phyloP scores from a whole-genome alignment of 2,329 filamentous ascomycete species.

The Reticulascus tulasneorum region DNA sequence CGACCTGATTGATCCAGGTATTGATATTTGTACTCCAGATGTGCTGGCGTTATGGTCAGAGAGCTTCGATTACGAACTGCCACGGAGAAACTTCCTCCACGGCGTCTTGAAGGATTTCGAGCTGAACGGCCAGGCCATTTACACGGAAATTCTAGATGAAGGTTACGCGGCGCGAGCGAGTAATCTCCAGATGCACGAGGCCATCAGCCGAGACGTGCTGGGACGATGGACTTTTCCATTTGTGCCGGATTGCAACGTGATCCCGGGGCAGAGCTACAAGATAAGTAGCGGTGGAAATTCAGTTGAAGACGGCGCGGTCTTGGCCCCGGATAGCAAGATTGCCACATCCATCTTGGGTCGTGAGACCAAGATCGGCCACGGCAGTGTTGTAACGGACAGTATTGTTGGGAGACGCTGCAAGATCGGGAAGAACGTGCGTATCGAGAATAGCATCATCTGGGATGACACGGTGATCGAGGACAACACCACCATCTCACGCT shows the following conservation, averaged over 20 bases:
- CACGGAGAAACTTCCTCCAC: slow-evolving; percentile 82
- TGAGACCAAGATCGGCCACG: slow-evolving; percentile 70
- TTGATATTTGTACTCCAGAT: slow-evolving; percentile 96
- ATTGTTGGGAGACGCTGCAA: slow-evolving; percentile 80
- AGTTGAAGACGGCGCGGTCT: slow-evolving; percentile 71
- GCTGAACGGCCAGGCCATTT: slow-evolving; percentile 93
- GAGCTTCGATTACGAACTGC: slow-evolving; percentile 93
- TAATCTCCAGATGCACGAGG: slow-evolving; percentile 85
- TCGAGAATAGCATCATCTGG: slow-evolving; percentile 84
- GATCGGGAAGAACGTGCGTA: slow-evolving; percentile 78
- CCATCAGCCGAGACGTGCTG: slow-evolving; percentile 82
- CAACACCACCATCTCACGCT: slow-evolving; percentile 63
- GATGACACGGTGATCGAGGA: slow-evolving; percentile 77
- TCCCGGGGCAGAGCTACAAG: slow-evolving; percentile 73
- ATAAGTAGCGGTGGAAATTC: slow-evolving; percentile 67
- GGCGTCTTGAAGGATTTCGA: slow-evolving; percentile 96
- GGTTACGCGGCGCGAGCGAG: slow-evolving; percentile 83
- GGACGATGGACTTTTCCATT: slow-evolving; percentile 85
- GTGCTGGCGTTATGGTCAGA: slow-evolving; percentile 94
- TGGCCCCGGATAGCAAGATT: slow-evolving; percentile 69
- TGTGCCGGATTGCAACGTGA: slow-evolving; percentile 82
- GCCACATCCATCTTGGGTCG: slow-evolving; percentile 72
- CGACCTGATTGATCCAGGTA: slow-evolving; percentile 88
- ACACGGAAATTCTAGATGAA: slow-evolving; percentile 78
- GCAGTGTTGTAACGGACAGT: slow-evolving; percentile 66